A percentile compares a stretch with the other conserved stretches of the same genome.
These are phyloP conservation scores for Salvia splendens DNA, from an alignment of 257 asterid species.

Conservation along the genomic window DNA sequence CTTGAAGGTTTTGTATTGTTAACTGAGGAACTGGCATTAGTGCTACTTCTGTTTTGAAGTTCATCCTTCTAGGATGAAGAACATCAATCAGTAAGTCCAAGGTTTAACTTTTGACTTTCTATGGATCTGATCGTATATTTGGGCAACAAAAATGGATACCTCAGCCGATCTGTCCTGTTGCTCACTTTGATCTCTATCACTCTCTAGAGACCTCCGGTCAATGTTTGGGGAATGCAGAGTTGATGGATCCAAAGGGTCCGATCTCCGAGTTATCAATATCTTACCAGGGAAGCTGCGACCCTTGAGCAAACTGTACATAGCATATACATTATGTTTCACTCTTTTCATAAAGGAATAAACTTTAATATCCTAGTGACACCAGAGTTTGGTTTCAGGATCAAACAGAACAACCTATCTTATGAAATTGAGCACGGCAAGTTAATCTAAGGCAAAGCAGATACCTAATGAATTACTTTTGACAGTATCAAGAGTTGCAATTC, in stretches of 20 bases:
- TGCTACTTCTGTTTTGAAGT: slow-evolving; percentile 50
- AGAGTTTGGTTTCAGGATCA: slow-evolving; percentile 1
- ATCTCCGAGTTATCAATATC: slow-evolving; percentile 69
- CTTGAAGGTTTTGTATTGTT: slow-evolving; percentile 45
- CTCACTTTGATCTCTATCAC: slow-evolving; percentile 51
- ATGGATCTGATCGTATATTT: neutral
- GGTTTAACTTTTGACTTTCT: neutral
- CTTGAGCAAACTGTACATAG: slow-evolving; percentile 68
- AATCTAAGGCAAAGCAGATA: slow-evolving; percentile 14
- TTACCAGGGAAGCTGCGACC: slow-evolving; percentile 99
- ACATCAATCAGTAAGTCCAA: slow-evolving; percentile 13
- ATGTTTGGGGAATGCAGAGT: slow-evolving; percentile 60
- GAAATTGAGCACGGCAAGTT: neutral
- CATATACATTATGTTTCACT: slow-evolving; percentile 9
- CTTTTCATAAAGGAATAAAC: slow-evolving; percentile 20
- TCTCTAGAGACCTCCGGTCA: slow-evolving; percentile 47
- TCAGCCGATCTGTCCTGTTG: slow-evolving; percentile 50
- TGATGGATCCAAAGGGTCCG: slow-evolving; percentile 64
- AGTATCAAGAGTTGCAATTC: neutral
- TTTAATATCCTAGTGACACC: neutral
- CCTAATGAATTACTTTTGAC: neutral
- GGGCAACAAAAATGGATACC: slow-evolving; percentile 43
- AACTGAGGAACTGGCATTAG: slow-evolving; percentile 54
- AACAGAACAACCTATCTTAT: neutral
- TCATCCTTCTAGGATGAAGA: slow-evolving; percentile 57